phyloP scores from a whole-genome alignment of 805 yeast species.

The Saturnispora ahearnii region DNA sequence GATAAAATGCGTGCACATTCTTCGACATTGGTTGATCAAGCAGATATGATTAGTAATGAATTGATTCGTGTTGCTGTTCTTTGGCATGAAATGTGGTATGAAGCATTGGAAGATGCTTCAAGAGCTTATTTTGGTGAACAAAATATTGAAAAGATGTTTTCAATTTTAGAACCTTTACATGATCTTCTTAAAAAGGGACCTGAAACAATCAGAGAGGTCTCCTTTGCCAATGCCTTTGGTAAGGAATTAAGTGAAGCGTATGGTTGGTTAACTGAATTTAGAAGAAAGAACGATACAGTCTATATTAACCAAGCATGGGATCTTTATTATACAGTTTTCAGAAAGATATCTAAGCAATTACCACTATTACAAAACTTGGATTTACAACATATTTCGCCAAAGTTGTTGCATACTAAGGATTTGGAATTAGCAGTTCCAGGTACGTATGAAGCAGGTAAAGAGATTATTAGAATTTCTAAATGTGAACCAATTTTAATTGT shows the following conservation, averaged over 20 bases:
- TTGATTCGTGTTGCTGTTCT: slow-evolving; percentile 88
- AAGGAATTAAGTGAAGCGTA: slow-evolving; percentile 86
- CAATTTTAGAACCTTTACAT: slow-evolving; percentile 83
- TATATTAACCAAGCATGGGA: slow-evolving; percentile 98
- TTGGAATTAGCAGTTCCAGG: slow-evolving; percentile 91
- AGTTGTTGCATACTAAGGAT: slow-evolving; percentile 65
- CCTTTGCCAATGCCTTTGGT: slow-evolving; percentile 90
- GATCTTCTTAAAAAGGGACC: slow-evolving; percentile 79
- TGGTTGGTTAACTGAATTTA: slow-evolving; percentile 85
- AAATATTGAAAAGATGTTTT: slow-evolving; percentile 89
- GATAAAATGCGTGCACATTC: slow-evolving; percentile 90
- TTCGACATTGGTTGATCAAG: slow-evolving; percentile 76
- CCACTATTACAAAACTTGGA: slow-evolving; percentile 83
- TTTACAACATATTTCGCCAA: slow-evolving; percentile 89
- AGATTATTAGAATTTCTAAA: slow-evolving; percentile 58
- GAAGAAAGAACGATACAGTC: slow-evolving; percentile 75
- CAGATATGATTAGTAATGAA: slow-evolving; percentile 89
- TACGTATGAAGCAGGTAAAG: slow-evolving; percentile 78
- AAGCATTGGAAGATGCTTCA: slow-evolving; percentile 94
- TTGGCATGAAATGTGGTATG: slow-evolving; percentile 98
- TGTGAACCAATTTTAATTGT: slow-evolving; percentile 82
- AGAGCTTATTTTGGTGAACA: slow-evolving; percentile 89
- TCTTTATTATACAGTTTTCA: slow-evolving; percentile 85
- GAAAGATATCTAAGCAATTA: slow-evolving; percentile 79
- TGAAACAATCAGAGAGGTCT: slow-evolving; percentile 83